A percentile compares a stretch with the other conserved stretches of the same genome.
phyloP scores from a whole-genome alignment of 192 early-diverging fungal species.

The Coemansia sp. region DNA sequence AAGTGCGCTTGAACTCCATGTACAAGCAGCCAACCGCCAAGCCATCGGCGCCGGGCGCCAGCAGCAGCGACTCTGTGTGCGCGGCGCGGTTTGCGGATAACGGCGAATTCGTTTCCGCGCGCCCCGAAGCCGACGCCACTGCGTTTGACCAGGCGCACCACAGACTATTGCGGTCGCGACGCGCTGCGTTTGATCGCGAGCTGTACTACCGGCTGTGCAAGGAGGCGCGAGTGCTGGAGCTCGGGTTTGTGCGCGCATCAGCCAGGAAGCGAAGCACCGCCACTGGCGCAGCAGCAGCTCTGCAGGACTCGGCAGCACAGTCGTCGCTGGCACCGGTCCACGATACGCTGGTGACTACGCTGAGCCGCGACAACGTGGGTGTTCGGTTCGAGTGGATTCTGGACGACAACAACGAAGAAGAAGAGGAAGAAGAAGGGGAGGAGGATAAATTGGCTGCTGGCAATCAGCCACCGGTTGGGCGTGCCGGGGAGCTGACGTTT shows the following conservation, averaged over 20 bases:
- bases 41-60: neutral
- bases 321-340: neutral
- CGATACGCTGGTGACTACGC: conserved; percentile 31
- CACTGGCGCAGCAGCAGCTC: neutral
- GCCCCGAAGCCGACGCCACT: neutral
- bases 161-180: conserved; percentile 19
- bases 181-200: conserved; percentile 43
- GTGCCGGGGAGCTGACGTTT: conserved; percentile 6
- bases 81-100: neutral
- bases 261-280: neutral
- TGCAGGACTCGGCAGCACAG: neutral
- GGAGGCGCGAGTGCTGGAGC: conserved; percentile 49
- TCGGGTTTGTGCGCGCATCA: conserved; percentile 33
- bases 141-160: conserved; percentile 31
- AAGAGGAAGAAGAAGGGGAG: neutral
- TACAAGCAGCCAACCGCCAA: neutral
- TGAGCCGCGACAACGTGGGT: conserved; percentile 39
- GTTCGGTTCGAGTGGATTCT: conserved; percentile 46
- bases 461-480: neutral
- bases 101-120: neutral
- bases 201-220: conserved; percentile 43
- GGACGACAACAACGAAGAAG: conserved; percentile 2
- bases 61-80: neutral
- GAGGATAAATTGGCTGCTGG: neutral
- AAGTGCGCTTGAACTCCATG: conserved; percentile 11